Percentiles rank a stretch among this genome's conserved stretches.
Evolutionary conservation across 768 basidiomycete genomes (phyloP).

Genomic region (Jaapia argillacea): DNA sequence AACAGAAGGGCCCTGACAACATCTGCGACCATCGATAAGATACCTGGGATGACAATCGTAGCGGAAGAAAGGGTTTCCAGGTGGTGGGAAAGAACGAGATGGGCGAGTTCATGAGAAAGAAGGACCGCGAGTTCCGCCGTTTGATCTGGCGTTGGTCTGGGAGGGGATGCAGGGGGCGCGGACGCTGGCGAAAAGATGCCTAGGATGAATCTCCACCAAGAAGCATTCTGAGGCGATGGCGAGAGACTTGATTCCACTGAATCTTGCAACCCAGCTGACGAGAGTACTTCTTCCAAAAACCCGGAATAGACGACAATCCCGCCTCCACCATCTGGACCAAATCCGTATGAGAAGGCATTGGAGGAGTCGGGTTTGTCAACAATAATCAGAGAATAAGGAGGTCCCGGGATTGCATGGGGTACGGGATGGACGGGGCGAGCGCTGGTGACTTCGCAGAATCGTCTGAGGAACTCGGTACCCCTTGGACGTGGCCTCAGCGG

Average conservation of each 20-base stretch:
- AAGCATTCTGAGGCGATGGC: constrained; percentile 17
- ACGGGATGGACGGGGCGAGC: constrained; percentile 30
- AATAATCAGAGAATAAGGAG: constrained; percentile 86
- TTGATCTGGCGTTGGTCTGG: constrained; percentile 67
- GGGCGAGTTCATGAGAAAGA: constrained; percentile 88
- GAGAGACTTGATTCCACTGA: constrained; percentile 8
- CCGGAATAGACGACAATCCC: constrained; percentile 94
- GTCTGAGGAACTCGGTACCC: constrained; percentile 60
- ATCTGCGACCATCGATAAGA: constrained; percentile 71
- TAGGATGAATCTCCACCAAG: constrained; percentile 41
- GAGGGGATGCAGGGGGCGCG: constrained; percentile 25
- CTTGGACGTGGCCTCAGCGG: constrained; percentile 82
- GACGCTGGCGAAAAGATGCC: constrained; percentile 30
- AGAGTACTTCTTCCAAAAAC: constrained; percentile 79
- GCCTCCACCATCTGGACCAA: constrained; percentile 83
- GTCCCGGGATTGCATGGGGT: constrained; percentile 59
- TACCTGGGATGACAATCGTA: constrained; percentile 73
- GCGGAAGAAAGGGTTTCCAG: constrained; percentile 84
- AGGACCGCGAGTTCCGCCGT: constrained; percentile 84
- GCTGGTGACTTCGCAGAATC: constrained; percentile 38
- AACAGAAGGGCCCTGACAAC: constrained; percentile 71
- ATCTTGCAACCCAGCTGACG: constrained; percentile 18
- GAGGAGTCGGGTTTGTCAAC: constrained; percentile 74
- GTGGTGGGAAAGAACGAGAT: constrained; percentile 86
- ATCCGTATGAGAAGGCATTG: constrained; percentile 96